These are phyloP conservation scores for Didymosphaeria variabile DNA, from an alignment of 2,329 filamentous ascomycete genomes.

Conservation along the genomic window DNA sequence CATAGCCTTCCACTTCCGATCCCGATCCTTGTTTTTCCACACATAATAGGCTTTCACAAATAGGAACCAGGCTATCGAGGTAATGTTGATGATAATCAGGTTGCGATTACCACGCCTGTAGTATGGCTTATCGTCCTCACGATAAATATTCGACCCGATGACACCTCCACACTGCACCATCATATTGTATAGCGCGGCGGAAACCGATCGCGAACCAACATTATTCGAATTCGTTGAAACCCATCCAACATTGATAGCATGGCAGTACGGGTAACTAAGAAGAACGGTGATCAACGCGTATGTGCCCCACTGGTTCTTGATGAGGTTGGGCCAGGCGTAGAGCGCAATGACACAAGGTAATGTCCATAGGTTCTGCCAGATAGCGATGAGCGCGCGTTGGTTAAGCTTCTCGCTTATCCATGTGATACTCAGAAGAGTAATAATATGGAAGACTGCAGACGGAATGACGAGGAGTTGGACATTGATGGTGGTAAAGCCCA, in stretches of 20 bases:
- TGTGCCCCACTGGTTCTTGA: slow-evolving; percentile 58
- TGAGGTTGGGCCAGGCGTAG: slow-evolving; percentile 48
- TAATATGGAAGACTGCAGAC: slow-evolving; percentile 18
- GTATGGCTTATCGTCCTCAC: slow-evolving; percentile 63
- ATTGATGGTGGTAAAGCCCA: slow-evolving; percentile 45
- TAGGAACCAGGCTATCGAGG: slow-evolving; percentile 12
- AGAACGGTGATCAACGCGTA: slow-evolving; percentile 59
- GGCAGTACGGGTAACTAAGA: slow-evolving; percentile 58
- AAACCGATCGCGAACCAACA: slow-evolving; percentile 67
- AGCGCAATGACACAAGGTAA: slow-evolving; percentile 65
- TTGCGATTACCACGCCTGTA: slow-evolving; percentile 35
- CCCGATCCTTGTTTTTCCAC: slow-evolving; percentile 13
- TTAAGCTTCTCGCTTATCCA: slow-evolving; percentile 56
- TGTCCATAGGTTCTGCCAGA: slow-evolving; percentile 62
- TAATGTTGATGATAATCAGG: slow-evolving; percentile 12
- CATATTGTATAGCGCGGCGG: slow-evolving; percentile 66
- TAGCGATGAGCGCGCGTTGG: slow-evolving; percentile 56
- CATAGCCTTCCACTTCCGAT: slow-evolving; percentile 16
- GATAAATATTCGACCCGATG: slow-evolving; percentile 62
- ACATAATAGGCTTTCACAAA: slow-evolving; percentile 16
- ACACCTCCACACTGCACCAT: slow-evolving; percentile 57
- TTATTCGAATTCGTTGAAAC: slow-evolving; percentile 67
- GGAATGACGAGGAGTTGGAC: slow-evolving; percentile 69
- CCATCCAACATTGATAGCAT: slow-evolving; percentile 63
- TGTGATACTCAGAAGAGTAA: slow-evolving; percentile 52